These are phyloP conservation scores for Myrica gale DNA, from an alignment of 306 rosid species.

Conservation along the genomic window DNA sequence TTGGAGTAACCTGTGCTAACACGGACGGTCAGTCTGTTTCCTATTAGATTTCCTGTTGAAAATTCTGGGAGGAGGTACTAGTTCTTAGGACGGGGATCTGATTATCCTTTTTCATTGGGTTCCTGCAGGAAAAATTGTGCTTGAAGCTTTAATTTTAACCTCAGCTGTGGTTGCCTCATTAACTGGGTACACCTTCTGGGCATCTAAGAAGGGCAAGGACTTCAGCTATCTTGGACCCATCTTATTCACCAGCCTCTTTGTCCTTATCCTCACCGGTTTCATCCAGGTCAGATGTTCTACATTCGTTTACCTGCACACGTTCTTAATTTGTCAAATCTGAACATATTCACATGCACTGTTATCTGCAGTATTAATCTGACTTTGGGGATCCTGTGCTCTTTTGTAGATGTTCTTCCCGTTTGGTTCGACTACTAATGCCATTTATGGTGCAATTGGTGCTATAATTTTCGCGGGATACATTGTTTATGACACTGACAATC, in stretches of 20 bases:
- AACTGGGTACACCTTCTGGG: constrained; percentile 93
- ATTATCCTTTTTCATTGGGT: constrained; percentile 17
- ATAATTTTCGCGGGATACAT: constrained; percentile 80
- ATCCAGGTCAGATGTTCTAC: constrained; percentile 59
- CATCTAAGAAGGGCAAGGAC: constrained; percentile 97
- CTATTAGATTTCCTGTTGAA: neutral
- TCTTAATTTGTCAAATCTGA: neutral
- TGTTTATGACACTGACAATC: constrained; percentile 80
- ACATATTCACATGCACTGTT: neutral
- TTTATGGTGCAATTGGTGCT: constrained; percentile 73
- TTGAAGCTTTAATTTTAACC: constrained; percentile 88
- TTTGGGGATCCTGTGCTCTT: constrained; percentile 13
- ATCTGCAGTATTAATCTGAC: constrained; percentile 20
- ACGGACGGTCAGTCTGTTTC: constrained; percentile 56
- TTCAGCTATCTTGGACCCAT: constrained; percentile 94
- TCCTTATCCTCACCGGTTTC: constrained; percentile 64
- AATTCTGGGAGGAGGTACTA: neutral
- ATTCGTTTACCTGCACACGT: neutral
- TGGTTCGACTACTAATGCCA: constrained; percentile 65
- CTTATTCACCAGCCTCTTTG: constrained; percentile 70
- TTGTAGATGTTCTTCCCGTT: constrained; percentile 86
- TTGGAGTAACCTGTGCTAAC: constrained; percentile 78
- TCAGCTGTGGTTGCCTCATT: constrained; percentile 79
- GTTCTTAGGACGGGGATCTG: neutral
- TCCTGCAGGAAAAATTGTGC: constrained; percentile 79